phyloP scores from a whole-genome alignment of 2,329 filamentous ascomycete genomes.

The Penicillium brasilianum region DNA sequence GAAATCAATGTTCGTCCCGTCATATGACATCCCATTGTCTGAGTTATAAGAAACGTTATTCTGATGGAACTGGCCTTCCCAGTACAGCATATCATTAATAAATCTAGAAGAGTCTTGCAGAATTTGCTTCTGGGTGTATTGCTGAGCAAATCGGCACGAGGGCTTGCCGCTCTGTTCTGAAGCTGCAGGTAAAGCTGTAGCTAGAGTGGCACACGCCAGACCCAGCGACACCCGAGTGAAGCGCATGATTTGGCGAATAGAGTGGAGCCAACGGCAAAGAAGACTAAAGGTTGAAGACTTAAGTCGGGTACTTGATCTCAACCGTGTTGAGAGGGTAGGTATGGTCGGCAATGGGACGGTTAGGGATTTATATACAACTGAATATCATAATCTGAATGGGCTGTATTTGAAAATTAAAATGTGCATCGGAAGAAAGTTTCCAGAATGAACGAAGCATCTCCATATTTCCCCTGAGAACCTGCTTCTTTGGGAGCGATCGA shows the following conservation, averaged over 20 bases:
- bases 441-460: no score
- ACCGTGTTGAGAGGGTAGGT: neutral
- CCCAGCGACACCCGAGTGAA: neutral
- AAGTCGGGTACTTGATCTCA: neutral
- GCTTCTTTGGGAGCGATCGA: neutral
- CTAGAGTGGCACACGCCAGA: conserved; percentile 3
- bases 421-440: neutral
- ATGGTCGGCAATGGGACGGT: neutral
- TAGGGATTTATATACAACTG: neutral
- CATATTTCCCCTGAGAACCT: neutral
- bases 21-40: conserved; percentile 50
- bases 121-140: conserved; percentile 15
- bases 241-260: neutral
- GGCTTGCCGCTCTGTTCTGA: conserved; percentile 3
- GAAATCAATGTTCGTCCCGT: conserved; percentile 38
- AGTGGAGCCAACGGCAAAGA: neutral
- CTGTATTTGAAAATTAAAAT: no score
- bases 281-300: no score
- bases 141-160: conserved; percentile 16
- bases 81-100: conserved; percentile 47
- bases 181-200: neutral
- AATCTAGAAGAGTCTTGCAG: conserved; percentile 23
- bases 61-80: conserved; percentile 54
- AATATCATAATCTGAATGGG: neutral
- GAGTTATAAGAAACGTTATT: conserved; percentile 50